Base-by-base conservation (phyloP, 768 basidiomycete species). In the Lentinula lateritia region DNA sequence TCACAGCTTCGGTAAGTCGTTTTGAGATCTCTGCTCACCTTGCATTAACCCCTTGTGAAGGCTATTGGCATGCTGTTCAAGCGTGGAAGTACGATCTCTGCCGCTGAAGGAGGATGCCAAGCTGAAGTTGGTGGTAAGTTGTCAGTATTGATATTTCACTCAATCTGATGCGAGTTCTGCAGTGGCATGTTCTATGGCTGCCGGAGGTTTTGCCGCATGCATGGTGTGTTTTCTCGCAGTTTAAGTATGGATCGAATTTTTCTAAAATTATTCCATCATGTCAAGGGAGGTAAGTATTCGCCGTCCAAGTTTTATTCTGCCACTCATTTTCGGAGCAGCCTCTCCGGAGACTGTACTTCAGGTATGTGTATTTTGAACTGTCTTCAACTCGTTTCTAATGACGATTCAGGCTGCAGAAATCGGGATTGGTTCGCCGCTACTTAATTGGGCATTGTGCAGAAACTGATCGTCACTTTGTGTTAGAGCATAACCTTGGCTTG, bases 131-230 rank as follows among this genome's bases (percentile, higher is more conserved):
- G 95, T 71, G 90, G 90, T 89, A 69, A 35, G 76, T n/a, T 16
- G 42, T 34, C 7, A 54, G n/a, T 58, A 7, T 23, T 8, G 3
- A 56, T 68, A 43, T 18, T 38, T 42, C 18, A 34, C 23, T 10
- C n/a, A 48, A 23, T 43, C 42, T 16, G 23, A 12, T 50, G 36
- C 43, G 28, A 43, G 56, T 41, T 42, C 34, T 32, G 62, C 61
- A 84, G 96, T 98, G 45, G 95, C 96, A 1, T 93, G 93, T 69
- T 93, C 93, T 3, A 98, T 98, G 96, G 96, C 95, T 0, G 89
- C 89, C 58, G 94, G 89, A 50, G 95, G 92, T 0, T 95, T 96
- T 69, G 90, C 93, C 3, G 95, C 95, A 5, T 95, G 93, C 69
- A 90, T 97, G 88, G 95, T 95, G 62, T 90, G 89, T 84, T 68